Evolutionary conservation across 129 eudicot species (phyloP).

Genomic region (Silybum marianum): DNA sequence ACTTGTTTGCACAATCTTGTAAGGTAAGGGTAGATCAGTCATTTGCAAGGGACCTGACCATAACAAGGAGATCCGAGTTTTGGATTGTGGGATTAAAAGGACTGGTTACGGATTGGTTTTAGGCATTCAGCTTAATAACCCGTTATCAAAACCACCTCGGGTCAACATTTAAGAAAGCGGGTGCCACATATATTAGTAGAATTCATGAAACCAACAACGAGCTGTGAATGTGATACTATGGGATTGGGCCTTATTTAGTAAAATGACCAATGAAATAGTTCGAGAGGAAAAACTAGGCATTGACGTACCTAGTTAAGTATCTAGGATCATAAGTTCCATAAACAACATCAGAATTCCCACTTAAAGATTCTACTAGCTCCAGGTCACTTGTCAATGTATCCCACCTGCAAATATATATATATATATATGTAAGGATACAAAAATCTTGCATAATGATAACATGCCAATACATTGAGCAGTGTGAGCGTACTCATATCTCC

Average conservation of each 20-base stretch:
- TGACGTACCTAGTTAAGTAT: constrained; percentile 50
- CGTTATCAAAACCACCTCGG: neutral
- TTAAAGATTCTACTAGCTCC: constrained; percentile 62
- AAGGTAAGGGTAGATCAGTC: constrained; percentile 19
- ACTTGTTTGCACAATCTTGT: neutral
- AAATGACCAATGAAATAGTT: neutral
- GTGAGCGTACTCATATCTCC: constrained; percentile 66
- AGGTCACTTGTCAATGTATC: constrained; percentile 66
- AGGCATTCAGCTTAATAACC: no score
- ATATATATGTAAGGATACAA: constrained; percentile 18
- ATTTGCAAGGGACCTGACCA: neutral
- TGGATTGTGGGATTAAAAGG: neutral
- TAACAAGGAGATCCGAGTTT: neutral
- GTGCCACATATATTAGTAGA: neutral
- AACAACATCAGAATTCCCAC: constrained; percentile 66
- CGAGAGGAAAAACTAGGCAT: neutral
- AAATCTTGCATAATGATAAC: neutral
- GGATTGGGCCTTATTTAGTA: neutral
- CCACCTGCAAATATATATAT: constrained; percentile 55
- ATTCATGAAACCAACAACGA: neutral
- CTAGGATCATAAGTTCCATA: constrained; percentile 67
- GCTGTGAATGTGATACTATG: neutral
- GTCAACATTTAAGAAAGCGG: neutral
- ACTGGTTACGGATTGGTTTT: neutral
- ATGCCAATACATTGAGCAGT: neutral